Evolutionary conservation across 2,329 filamentous ascomycete species (phyloP).

Genomic region (Torrubiellomyces zombiae): DNA sequence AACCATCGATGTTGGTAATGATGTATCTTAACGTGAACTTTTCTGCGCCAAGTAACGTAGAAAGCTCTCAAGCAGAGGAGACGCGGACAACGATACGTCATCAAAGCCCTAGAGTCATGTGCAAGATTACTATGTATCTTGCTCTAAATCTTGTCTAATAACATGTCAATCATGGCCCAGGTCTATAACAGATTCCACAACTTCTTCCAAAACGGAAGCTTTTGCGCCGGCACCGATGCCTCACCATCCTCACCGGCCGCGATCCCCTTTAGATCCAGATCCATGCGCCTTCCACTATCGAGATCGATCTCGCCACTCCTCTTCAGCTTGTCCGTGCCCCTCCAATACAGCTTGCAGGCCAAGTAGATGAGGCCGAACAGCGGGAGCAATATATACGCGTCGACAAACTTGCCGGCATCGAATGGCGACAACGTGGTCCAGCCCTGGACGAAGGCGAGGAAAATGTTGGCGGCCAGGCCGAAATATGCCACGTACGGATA

Average conservation of each 20-base stretch:
- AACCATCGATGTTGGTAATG: too few species aligned
- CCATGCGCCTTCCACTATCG: slow-evolving; percentile 34
- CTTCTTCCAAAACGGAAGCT: slow-evolving; percentile 24
- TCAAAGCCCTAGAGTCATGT: too few species aligned
- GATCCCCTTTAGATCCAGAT: slow-evolving; percentile 29
- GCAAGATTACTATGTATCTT: too few species aligned
- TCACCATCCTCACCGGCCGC: slow-evolving; percentile 14
- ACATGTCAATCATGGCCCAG: too few species aligned
- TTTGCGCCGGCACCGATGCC: slow-evolving; percentile 10
- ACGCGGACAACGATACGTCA: too few species aligned
- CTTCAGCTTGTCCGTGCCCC: slow-evolving; percentile 31
- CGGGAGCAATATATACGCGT: slow-evolving; percentile 44
- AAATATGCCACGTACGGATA: slow-evolving; percentile 45
- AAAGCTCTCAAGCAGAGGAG: too few species aligned
- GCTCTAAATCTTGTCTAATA: too few species aligned
- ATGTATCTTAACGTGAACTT: too few species aligned
- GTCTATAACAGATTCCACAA: slow-evolving; percentile 24
- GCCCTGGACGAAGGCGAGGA: slow-evolving; percentile 43
- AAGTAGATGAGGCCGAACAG: slow-evolving; percentile 41
- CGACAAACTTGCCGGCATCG: slow-evolving; percentile 40
- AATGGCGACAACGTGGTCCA: slow-evolving; percentile 45
- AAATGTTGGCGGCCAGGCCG: slow-evolving; percentile 38
- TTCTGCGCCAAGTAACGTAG: too few species aligned
- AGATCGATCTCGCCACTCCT: slow-evolving; percentile 36
- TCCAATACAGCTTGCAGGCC: slow-evolving; percentile 35